Conservation (phyloP, 2,329 filamentous ascomycete species). For the Xylaria sp. region DNA sequence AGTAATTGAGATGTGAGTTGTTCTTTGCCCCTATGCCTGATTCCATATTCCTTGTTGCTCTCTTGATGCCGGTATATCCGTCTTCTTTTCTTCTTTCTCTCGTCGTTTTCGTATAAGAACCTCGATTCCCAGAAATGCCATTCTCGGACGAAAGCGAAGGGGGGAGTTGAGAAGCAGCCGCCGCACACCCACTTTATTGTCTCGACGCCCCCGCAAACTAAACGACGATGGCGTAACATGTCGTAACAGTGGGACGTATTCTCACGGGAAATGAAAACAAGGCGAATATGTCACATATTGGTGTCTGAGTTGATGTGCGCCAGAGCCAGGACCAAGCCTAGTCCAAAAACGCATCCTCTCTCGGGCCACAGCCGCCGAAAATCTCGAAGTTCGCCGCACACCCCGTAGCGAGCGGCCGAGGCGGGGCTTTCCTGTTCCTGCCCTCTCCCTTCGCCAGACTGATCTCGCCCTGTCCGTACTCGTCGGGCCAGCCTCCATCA, state of each 20-base stretch:
- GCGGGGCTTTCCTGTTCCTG: neutral
- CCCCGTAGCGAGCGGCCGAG: slow-evolving; percentile 23
- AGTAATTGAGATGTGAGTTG: neutral
- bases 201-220: neutral
- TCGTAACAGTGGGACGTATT: neutral
- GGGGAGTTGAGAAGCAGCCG: neutral
- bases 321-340: neutral
- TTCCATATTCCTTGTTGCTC: neutral
- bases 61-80: neutral
- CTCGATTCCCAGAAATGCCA: neutral
- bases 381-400: slow-evolving; percentile 34
- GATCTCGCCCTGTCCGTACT: too few species aligned
- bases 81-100: neutral
- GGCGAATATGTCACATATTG: neutral
- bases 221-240: neutral
- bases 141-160: too few species aligned
- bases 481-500: neutral
- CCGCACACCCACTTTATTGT: neutral
- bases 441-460: neutral
- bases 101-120: neutral
- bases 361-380: slow-evolving; percentile 9
- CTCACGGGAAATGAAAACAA: neutral
- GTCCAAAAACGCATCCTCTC: neutral
- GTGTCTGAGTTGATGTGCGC: neutral
- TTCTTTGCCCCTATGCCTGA: neutral